Evolutionary conservation across 306 rosid genomes (phyloP).

Genomic region (Cicer yamashitae): DNA sequence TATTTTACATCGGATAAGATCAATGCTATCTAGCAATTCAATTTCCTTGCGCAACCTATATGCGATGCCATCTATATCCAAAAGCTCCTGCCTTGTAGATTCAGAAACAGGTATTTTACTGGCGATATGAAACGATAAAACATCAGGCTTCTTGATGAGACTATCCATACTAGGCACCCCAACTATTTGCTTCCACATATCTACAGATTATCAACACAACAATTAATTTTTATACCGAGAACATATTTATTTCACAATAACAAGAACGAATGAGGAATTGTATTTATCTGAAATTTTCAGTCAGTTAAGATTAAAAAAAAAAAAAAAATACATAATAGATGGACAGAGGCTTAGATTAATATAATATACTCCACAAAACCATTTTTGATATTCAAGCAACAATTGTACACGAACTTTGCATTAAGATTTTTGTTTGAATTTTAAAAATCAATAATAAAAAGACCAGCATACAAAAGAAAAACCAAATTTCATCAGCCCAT

Average conservation of each 20-base stretch:
- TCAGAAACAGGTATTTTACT: constrained; percentile 97
- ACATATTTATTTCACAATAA: constrained; percentile 32
- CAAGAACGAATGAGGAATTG: background rate
- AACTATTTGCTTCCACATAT: constrained; percentile 89
- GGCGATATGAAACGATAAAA: constrained; percentile 84
- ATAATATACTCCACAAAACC: constrained; percentile 14
- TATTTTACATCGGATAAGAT: constrained; percentile 75
- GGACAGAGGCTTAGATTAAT: background rate
- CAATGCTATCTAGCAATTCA: constrained; percentile 82
- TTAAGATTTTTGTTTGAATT: constrained; percentile 31
- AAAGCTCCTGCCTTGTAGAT: constrained; percentile 92
- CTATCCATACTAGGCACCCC: constrained; percentile 83
- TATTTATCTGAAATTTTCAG: constrained; percentile 2
- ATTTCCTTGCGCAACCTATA: constrained; percentile 94
- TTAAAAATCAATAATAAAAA: constrained; percentile 32
- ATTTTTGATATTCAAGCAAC: constrained; percentile 17
- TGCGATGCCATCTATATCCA: constrained; percentile 86
- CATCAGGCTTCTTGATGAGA: constrained; percentile 79
- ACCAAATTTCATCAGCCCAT: constrained; percentile 13
- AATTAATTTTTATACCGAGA: constrained; percentile 28
- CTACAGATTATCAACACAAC: constrained; percentile 55
- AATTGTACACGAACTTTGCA: constrained; percentile 17
- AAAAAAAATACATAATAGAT: background rate
- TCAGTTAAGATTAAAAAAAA: background rate
- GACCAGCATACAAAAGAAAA: constrained; percentile 31